Evolutionary conservation across 2,329 filamentous ascomycete genomes (phyloP).

Genomic region (Colletotrichum higginsianum): DNA sequence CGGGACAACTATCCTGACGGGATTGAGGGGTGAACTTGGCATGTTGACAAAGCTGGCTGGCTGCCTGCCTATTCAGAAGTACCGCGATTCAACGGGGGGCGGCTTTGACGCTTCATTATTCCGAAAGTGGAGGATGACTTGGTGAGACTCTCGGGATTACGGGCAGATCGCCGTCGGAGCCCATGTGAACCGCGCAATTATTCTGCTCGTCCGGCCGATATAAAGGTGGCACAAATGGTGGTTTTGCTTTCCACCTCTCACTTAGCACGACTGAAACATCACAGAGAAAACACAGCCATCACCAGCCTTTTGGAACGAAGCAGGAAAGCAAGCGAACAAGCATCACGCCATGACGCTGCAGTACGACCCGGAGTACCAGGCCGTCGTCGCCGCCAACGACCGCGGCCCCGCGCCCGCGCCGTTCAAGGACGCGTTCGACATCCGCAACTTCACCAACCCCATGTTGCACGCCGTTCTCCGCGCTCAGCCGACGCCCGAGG

Average conservation of each 20-base stretch:
- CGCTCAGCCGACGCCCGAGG: conserved; percentile 21
- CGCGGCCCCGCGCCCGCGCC: background rate
- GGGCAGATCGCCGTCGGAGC: conserved; percentile 27
- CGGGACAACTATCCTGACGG: too few species aligned
- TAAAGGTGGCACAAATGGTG: conserved; percentile 9
- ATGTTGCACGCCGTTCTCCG: conserved; percentile 12
- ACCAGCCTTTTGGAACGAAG: background rate
- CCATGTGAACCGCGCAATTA: background rate
- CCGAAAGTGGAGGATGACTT: background rate
- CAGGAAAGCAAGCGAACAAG: too few species aligned
- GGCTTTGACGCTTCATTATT: background rate
- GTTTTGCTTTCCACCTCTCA: background rate
- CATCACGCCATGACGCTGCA: conserved; percentile 13
- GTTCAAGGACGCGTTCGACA: conserved; percentile 24
- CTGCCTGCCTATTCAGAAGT: background rate
- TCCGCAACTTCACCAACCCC: conserved; percentile 23
- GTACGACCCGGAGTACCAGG: conserved; percentile 36
- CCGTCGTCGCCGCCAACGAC: conserved; percentile 16
- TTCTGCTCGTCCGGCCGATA: background rate
- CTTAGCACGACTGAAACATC: too few species aligned
- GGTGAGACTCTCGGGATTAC: conserved; percentile 19
- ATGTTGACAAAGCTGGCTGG: background rate
- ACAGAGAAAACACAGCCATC: background rate
- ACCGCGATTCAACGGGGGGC: background rate
- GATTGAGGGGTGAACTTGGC: background rate